Conservation (phyloP, 1,284 basidiomycete genomes). For the Ustilago lituana region DNA sequence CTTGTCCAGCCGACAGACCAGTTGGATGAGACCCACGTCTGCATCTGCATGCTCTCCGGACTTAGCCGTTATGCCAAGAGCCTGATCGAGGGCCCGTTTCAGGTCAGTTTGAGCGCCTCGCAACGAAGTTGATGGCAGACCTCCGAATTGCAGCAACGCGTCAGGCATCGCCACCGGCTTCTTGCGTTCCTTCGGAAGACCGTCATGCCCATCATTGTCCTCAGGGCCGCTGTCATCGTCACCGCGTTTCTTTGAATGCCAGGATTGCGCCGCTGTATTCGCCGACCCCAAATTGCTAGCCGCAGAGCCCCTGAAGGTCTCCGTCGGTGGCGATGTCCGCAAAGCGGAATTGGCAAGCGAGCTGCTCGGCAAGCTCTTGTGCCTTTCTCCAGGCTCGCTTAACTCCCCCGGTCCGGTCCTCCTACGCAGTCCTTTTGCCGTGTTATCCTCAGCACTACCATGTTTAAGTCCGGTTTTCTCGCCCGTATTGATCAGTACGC, state of each 20-base stretch:
- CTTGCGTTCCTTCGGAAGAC: no score
- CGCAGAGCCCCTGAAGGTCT: no score
- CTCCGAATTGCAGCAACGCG: slow-evolving; percentile 48
- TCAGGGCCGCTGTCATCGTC: no score
- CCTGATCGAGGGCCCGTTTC: slow-evolving; percentile 13
- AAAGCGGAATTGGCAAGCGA: not conserved
- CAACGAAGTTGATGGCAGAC: slow-evolving; percentile 37
- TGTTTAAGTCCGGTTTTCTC: slow-evolving; percentile 1
- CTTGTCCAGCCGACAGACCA: slow-evolving; percentile 6
- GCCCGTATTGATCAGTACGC: slow-evolving; percentile 1
- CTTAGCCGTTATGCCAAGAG: slow-evolving; percentile 13
- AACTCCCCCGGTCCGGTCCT: slow-evolving; percentile 2
- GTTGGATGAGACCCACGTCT: slow-evolving; percentile 8
- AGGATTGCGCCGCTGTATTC: slow-evolving; percentile 2
- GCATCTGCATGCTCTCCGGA: not conserved
- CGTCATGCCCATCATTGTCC: no score
- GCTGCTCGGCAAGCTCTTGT: not conserved
- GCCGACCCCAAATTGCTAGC: no score
- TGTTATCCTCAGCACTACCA: slow-evolving; percentile 8
- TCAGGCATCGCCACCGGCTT: slow-evolving; percentile 8
- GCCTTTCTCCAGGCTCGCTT: slow-evolving; percentile 2
- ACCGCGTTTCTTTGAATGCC: not conserved
- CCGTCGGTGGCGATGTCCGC: no score
- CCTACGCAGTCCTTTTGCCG: slow-evolving; percentile 14
- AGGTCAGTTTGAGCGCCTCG: slow-evolving; percentile 45